Base-by-base conservation (phyloP, 2,329 filamentous ascomycete species). In the Pyrenophora graminea region DNA sequence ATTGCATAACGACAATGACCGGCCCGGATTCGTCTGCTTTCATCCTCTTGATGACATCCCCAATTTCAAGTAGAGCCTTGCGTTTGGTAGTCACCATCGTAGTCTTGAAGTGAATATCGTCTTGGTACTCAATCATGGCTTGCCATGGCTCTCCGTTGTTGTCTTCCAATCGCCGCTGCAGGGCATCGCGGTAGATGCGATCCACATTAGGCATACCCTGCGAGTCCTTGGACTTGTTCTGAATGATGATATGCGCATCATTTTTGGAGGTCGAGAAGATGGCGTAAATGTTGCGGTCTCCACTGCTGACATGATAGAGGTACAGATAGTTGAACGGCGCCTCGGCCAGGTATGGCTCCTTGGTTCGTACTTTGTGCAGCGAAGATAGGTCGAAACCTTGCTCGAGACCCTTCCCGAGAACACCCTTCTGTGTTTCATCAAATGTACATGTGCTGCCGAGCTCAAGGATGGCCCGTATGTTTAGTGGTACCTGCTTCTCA, bases 391-490 rank as follows among this genome's bases (percentile, higher is more conserved):
- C 91, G 64, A 99, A 99, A 0, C 94, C 95, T 63, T 93, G 87
- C 61, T 99, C 94, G 6, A 99, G 77, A 46, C 94, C 94, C 66
- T 89, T 93, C 42, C 94, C 94, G 7, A 99, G 83, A 2, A 97
- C 92, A 62, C 93, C 95, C 53, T 89, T 84, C 63, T 97, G 92
- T 47, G 81, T 86, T 65, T 96, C 89, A 65, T 99, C 94, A 60
- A 99, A 96, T 2, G 91, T 95, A 70, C 94, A 99, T 25, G 89
- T 79, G 65, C 90, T 97, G 36, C 94, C 95, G 1, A 99, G 79
- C 61, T 94, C 89, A 8, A 99, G 82, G 27, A 99, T 83, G 3
- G 93, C 94, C 34, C 93, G 85, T 40, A 96, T 83, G 57, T 90
- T 90, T 5, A 97, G 79, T 1, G 95, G 91, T 1, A 99, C 82